Conservation (phyloP, 2,329 filamentous ascomycete species). For the Venturia aucupariae region DNA sequence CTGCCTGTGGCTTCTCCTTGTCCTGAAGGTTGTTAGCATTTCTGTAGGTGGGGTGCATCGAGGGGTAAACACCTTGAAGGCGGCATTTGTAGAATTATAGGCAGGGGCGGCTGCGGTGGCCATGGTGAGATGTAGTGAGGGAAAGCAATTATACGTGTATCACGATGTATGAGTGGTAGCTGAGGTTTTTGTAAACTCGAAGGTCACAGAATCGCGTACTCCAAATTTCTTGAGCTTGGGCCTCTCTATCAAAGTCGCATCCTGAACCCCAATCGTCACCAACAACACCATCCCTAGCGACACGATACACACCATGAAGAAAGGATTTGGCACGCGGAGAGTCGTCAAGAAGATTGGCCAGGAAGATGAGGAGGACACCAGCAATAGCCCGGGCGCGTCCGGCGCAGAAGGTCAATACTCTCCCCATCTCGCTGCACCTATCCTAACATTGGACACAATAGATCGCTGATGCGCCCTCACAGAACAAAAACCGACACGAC, state of each 20-base stretch:
- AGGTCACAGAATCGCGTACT: not conserved
- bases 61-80: conserved; percentile 49
- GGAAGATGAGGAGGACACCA: conserved; percentile 51
- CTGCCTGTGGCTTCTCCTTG: conserved; percentile 98
- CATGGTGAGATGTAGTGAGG: not conserved
- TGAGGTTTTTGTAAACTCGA: not conserved
- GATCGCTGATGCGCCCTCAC: conserved; percentile 35
- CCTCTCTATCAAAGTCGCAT: not conserved
- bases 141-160: not conserved
- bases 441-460: conserved; percentile 18
- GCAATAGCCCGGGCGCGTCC: not conserved
- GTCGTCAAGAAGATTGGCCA: conserved; percentile 72
- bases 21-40: conserved; percentile 43
- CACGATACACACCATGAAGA: conserved; percentile 42
- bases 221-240: conserved; percentile 1
- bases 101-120: not conserved
- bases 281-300: not conserved
- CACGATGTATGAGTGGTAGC: not conserved
- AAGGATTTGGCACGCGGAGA: conserved; percentile 45
- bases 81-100: conserved; percentile 42
- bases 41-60: not conserved
- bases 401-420: conserved; percentile 12
- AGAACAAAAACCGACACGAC: conserved; percentile 41
- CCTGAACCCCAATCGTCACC: not conserved
- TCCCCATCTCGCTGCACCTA: conserved; percentile 23